These are phyloP conservation scores for Royoungia palumana DNA, from an alignment of 768 basidiomycete species.

Conservation along the genomic window DNA sequence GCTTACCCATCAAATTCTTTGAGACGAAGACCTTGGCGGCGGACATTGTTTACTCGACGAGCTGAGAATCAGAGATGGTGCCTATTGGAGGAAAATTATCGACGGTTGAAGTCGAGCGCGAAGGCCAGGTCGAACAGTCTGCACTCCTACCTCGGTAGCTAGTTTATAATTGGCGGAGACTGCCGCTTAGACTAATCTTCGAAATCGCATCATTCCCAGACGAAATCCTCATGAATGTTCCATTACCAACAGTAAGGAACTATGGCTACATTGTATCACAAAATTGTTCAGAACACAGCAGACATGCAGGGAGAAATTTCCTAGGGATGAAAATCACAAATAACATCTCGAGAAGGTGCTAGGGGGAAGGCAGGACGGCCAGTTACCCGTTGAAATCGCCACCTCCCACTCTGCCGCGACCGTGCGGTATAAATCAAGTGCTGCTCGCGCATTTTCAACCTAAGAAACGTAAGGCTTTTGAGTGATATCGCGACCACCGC, in stretches of 20 bases:
- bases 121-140: neutral
- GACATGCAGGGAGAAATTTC: neutral
- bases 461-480: conserved; percentile 28
- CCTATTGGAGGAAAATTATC: conserved; percentile 23
- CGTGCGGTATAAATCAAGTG: conserved; percentile 51
- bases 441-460: conserved; percentile 74
- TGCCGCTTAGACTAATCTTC: too few species aligned
- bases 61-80: conserved; percentile 31
- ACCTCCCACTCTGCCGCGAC: conserved; percentile 65
- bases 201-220: neutral
- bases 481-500: conserved; percentile 9
- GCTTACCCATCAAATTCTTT: conserved; percentile 4
- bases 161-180: neutral
- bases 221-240: conserved; percentile 10
- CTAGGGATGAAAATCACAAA: conserved; percentile 34
- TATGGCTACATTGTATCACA: conserved; percentile 24
- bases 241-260: conserved; percentile 16
- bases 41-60: conserved; percentile 20
- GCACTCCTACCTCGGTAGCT: conserved; percentile 1
- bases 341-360: conserved; percentile 81
- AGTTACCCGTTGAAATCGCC: conserved; percentile 55
- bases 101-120: conserved; percentile 4
- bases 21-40: conserved; percentile 23
- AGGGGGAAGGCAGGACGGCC: conserved; percentile 76
- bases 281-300: conserved; percentile 9